phyloP scores from a whole-genome alignment of 805 yeast species.

The Saccharomyces mikatae region DNA sequence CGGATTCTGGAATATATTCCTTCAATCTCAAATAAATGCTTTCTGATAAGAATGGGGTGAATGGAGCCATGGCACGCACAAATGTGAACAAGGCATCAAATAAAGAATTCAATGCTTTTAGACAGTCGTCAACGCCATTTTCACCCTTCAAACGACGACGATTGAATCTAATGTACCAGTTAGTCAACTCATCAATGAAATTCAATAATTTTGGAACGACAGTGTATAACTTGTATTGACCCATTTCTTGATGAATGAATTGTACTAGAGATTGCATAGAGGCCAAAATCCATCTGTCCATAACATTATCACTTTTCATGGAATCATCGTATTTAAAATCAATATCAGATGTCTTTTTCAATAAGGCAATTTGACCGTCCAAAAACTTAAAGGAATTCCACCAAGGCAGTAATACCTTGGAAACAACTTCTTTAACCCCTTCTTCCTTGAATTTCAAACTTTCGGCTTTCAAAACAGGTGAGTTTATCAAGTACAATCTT shows the following conservation, averaged over 20 bases:
- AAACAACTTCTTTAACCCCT: slow-evolving; percentile 96
- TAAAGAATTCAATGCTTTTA: slow-evolving; percentile 81
- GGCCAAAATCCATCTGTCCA: slow-evolving; percentile 97
- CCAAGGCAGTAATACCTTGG: slow-evolving; percentile 96
- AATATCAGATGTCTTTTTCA: slow-evolving; percentile 63
- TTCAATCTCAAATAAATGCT: slow-evolving; percentile 73
- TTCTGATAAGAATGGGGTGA: slow-evolving; percentile 94
- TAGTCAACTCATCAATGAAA: slow-evolving; percentile 89
- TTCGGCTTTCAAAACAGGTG: slow-evolving; percentile 96
- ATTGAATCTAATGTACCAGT: slow-evolving; percentile 98
- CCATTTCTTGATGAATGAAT: slow-evolving; percentile 86
- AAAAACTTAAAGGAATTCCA: slow-evolving; percentile 95
- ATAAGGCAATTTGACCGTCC: slow-evolving; percentile 84
- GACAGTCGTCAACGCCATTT: slow-evolving; percentile 75
- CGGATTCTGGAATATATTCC: slow-evolving; percentile 51
- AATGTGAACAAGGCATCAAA: slow-evolving; percentile 84
- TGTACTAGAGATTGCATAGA: slow-evolving; percentile 87
- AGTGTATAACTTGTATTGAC: slow-evolving; percentile 80
- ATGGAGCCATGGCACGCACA: slow-evolving; percentile 96
- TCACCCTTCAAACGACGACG: slow-evolving; percentile 97
- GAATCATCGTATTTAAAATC: slow-evolving; percentile 67
- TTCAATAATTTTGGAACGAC: slow-evolving; percentile 88
- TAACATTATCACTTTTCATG: slow-evolving; percentile 69
- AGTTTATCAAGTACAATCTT: slow-evolving; percentile 89
- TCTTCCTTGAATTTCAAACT: slow-evolving; percentile 95